phyloP scores from a whole-genome alignment of 306 rosid genomes.

The Sphenostylis stenocarpa region DNA sequence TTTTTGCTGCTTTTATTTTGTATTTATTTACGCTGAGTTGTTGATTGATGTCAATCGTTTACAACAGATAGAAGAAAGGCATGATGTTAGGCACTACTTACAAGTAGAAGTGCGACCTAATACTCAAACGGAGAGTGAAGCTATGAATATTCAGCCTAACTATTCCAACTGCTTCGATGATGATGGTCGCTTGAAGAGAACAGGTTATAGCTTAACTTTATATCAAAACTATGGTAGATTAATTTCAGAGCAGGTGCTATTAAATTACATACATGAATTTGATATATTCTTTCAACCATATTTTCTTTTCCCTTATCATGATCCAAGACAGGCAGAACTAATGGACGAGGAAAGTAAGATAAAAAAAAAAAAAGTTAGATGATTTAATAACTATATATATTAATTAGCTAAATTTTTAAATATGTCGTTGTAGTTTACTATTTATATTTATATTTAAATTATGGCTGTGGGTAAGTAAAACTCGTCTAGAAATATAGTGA shows the following conservation, averaged over 20 bases:
- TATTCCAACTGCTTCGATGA: slow-evolving; percentile 72
- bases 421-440: background rate
- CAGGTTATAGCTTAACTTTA: slow-evolving; percentile 40
- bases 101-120: slow-evolving; percentile 66
- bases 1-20: background rate
- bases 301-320: background rate
- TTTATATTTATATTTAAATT: too few species aligned
- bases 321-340: background rate
- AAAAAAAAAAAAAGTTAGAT: background rate
- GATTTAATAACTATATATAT: background rate
- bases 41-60: background rate
- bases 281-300: background rate
- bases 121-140: slow-evolving; percentile 38
- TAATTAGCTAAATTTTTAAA: background rate
- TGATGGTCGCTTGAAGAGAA: slow-evolving; percentile 81
- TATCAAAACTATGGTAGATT: background rate
- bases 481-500: too few species aligned
- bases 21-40: background rate
- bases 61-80: slow-evolving; percentile 64
- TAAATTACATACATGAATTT: background rate
- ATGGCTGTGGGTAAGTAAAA: too few species aligned
- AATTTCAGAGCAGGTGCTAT: background rate
- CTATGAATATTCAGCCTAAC: slow-evolving; percentile 47
- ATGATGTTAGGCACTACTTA: slow-evolving; percentile 58
- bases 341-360: background rate